A percentile compares a stretch with the other conserved stretches of the same genome.
phyloP scores from a whole-genome alignment of 345 rosid species.

The rapeseed (Brassica napus) region Da-Ae NC_063435.1:29336501-29337000 shows the following conservation, averaged over 20 bases:
- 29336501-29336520: slow-evolving; percentile 37
- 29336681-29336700: slow-evolving; percentile 22
- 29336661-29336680: slow-evolving; percentile 21
- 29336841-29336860: slow-evolving; percentile 43
- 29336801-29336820: slow-evolving; percentile 40
- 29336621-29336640: not conserved
- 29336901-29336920: slow-evolving; percentile 35
- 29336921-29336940: slow-evolving; percentile 37
- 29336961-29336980: slow-evolving; percentile 36
- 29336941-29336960: slow-evolving; percentile 38
- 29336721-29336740: slow-evolving; percentile 18
- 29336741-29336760: slow-evolving; percentile 14
- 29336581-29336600: slow-evolving; percentile 27
- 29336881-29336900: not conserved
- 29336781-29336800: slow-evolving; percentile 38
- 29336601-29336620: slow-evolving; percentile 7
- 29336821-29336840: slow-evolving; percentile 34
- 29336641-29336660: not conserved
- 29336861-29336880: slow-evolving; percentile 27
- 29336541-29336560: slow-evolving; percentile 39
- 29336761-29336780: slow-evolving; percentile 14
- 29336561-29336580: slow-evolving; percentile 32
- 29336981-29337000: slow-evolving; percentile 26
- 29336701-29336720: slow-evolving; percentile 30
- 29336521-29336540: slow-evolving; percentile 42